Conservation (phyloP, 1,139 yeast species). For the Chernovozyma aurita region DNA sequence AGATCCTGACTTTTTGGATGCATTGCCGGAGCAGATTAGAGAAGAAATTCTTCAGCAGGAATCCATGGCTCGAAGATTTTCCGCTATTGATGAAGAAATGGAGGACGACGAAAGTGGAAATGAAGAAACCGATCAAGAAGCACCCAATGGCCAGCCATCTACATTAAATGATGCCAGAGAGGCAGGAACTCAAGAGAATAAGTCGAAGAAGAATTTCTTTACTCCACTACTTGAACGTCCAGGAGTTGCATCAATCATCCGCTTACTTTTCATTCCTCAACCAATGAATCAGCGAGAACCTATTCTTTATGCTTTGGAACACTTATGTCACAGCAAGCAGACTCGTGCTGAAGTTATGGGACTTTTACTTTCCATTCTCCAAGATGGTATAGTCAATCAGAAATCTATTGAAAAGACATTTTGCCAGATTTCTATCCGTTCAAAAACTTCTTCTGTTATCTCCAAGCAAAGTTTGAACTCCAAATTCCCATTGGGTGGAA, state of each 20-base stretch:
- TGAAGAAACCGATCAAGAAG: conserved; percentile 22
- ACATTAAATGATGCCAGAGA: neutral
- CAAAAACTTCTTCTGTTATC: conserved; percentile 10
- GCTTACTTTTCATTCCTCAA: conserved; percentile 73
- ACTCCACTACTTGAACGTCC: conserved; percentile 70
- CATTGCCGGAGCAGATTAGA: conserved; percentile 72
- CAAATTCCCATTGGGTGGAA: conserved; percentile 54
- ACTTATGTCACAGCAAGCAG: conserved; percentile 71
- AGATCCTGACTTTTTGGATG: conserved; percentile 78
- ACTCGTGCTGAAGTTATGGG: conserved; percentile 76
- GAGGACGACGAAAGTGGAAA: conserved; percentile 21
- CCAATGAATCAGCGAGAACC: conserved; percentile 60
- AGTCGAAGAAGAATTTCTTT: conserved; percentile 38
- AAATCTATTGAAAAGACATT: conserved; percentile 64
- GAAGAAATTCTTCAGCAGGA: conserved; percentile 74
- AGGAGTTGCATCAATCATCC: conserved; percentile 71
- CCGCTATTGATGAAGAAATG: conserved; percentile 19
- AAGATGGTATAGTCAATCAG: conserved; percentile 67
- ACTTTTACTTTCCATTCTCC: conserved; percentile 60
- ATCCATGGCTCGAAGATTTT: conserved; percentile 41
- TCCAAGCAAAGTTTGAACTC: neutral
- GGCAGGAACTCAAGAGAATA: conserved; percentile 2
- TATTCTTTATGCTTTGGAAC: conserved; percentile 62
- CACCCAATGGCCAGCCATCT: neutral
- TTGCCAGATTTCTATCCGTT: conserved; percentile 44